phyloP scores from a whole-genome alignment of 192 early-diverging fungal species.

The Dissophora ornata region DNA sequence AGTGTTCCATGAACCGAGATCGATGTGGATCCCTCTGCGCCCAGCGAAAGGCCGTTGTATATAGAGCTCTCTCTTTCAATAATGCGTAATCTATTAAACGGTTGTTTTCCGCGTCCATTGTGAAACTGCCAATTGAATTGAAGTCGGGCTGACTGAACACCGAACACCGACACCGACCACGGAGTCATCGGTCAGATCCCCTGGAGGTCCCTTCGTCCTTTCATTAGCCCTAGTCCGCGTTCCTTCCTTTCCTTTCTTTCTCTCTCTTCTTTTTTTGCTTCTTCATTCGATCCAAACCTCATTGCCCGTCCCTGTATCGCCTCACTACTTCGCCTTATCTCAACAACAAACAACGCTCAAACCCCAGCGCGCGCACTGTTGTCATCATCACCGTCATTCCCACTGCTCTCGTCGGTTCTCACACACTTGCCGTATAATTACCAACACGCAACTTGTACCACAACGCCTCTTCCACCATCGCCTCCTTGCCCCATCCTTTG shows the following conservation, averaged over 20 bases:
- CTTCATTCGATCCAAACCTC: background rate
- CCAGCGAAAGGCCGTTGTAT: no score
- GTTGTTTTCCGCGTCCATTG: no score
- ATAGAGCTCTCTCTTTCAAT: no score
- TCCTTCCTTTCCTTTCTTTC: conserved; percentile 1
- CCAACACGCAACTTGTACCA: conserved; percentile 14
- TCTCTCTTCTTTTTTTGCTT: background rate
- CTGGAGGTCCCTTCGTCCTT: background rate
- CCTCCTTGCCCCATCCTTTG: background rate
- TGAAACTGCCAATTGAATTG: conserved; percentile 12
- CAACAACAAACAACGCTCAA: background rate
- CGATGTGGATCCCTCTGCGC: no score
- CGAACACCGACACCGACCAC: conserved; percentile 21
- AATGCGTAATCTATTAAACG: no score
- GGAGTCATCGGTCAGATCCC: conserved; percentile 11
- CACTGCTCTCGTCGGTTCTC: background rate
- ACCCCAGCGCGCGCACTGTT: no score
- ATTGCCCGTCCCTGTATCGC: no score
- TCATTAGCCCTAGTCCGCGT: background rate
- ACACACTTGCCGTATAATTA: background rate
- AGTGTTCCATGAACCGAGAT: no score
- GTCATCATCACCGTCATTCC: background rate
- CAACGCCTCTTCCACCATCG: conserved; percentile 1
- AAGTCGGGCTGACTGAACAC: background rate
- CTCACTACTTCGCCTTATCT: no score